These are phyloP conservation scores for Lipomyces chichibuensis DNA, from an alignment of 805 yeast species.

Conservation along the genomic window DNA sequence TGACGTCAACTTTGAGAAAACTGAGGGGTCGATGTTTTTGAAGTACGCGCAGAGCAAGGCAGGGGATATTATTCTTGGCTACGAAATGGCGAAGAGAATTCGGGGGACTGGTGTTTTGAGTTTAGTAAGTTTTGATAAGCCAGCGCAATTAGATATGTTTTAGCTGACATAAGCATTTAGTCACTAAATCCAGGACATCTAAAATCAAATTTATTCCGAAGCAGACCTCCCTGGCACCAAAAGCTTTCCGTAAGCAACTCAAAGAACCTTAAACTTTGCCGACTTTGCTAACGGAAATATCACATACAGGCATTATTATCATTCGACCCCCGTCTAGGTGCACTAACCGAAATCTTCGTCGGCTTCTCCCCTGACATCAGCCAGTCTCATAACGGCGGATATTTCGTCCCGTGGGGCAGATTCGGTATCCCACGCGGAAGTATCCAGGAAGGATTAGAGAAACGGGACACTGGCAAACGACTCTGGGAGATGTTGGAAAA, in stretches of 20 bases:
- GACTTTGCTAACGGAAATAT: background rate
- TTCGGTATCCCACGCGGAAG: slow-evolving; percentile 40
- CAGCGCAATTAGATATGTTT: background rate
- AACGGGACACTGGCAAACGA: slow-evolving; percentile 24
- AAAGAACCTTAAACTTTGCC: background rate
- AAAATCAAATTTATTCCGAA: slow-evolving; percentile 23
- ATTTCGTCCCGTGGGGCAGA: slow-evolving; percentile 51
- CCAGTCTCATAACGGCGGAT: slow-evolving; percentile 44
- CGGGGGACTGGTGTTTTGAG: slow-evolving; percentile 29
- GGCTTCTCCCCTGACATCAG: slow-evolving; percentile 49
- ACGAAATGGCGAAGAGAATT: slow-evolving; percentile 18
- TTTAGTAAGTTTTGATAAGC: slow-evolving; percentile 16
- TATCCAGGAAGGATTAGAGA: slow-evolving; percentile 23
- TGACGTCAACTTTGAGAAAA: slow-evolving; percentile 42
- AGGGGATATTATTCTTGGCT: slow-evolving; percentile 30
- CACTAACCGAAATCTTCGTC: slow-evolving; percentile 51
- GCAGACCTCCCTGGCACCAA: slow-evolving; percentile 26
- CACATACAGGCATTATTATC: slow-evolving; percentile 19
- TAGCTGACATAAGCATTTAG: background rate
- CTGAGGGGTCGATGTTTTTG: slow-evolving; percentile 22
- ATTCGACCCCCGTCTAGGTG: slow-evolving; percentile 46
- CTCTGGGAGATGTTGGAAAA: slow-evolving; percentile 30
- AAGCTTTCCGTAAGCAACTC: slow-evolving; percentile 14
- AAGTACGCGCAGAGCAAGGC: slow-evolving; percentile 54
- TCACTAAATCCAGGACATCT: slow-evolving; percentile 34